phyloP scores from a whole-genome alignment of 2,329 filamentous ascomycete genomes.

The Spiromastix sp. region DNA sequence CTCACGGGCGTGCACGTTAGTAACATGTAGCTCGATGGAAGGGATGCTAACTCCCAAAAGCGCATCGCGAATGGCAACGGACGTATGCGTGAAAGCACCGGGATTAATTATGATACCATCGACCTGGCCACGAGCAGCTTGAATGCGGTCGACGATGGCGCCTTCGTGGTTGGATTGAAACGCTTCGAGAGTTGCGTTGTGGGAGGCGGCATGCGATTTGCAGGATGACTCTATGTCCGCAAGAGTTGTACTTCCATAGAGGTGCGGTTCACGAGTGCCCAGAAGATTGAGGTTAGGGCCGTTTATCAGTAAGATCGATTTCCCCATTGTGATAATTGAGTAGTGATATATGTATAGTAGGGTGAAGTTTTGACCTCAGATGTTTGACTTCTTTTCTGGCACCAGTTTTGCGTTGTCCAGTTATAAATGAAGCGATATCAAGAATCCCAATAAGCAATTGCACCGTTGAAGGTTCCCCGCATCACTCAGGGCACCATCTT shows the following conservation, averaged over 20 bases:
- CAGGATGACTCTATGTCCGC: slow-evolving; percentile 46
- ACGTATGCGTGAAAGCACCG: slow-evolving; percentile 65
- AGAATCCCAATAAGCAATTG: no score
- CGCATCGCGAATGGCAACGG: slow-evolving; percentile 65
- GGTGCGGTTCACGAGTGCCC: slow-evolving; percentile 60
- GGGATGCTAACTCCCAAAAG: slow-evolving; percentile 58
- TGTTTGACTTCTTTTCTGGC: no score
- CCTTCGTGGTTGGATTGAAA: slow-evolving; percentile 77
- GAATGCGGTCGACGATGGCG: slow-evolving; percentile 62
- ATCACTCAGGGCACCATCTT: no score
- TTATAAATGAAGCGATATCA: no score
- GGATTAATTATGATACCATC: slow-evolving; percentile 64
- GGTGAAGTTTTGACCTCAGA: no score
- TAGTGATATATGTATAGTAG: slow-evolving; percentile 1
- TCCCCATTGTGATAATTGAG: background rate
- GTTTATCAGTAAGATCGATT: slow-evolving; percentile 59
- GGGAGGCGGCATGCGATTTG: slow-evolving; percentile 37
- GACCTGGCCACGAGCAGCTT: slow-evolving; percentile 48
- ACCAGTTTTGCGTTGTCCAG: no score
- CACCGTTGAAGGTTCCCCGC: no score
- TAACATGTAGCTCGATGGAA: slow-evolving; percentile 69
- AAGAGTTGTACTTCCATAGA: slow-evolving; percentile 64
- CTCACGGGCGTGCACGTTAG: slow-evolving; percentile 64
- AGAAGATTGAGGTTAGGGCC: slow-evolving; percentile 77
- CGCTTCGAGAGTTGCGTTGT: slow-evolving; percentile 42